Conservation (phyloP, 2,329 filamentous ascomycete species). For the Elsinoe ampelina region DNA sequence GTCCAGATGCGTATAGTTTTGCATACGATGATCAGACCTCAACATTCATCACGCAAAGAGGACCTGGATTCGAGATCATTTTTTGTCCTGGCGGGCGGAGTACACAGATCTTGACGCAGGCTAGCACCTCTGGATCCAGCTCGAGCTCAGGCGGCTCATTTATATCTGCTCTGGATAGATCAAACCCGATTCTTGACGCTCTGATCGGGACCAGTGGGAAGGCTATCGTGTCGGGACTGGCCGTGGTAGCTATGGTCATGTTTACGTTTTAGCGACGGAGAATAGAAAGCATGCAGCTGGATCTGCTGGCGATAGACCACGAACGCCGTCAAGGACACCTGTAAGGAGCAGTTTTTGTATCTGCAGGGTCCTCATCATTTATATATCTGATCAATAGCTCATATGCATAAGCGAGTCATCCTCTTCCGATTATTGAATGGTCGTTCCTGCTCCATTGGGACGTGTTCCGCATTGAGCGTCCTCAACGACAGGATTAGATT, state of each 20-base stretch:
- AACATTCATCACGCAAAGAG: constrained; percentile 50
- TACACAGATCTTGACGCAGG: constrained; percentile 38
- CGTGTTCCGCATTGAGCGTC: too few species aligned
- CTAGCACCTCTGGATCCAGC: constrained; percentile 19
- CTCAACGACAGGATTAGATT: too few species aligned
- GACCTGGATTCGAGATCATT: constrained; percentile 67
- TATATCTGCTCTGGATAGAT: constrained; percentile 11
- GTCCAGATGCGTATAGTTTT: constrained; percentile 77
- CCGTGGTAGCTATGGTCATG: constrained; percentile 7
- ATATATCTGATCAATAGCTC: neutral
- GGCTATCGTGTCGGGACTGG: constrained; percentile 10
- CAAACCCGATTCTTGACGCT: constrained; percentile 19
- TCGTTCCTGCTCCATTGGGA: neutral
- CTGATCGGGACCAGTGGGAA: constrained; percentile 12
- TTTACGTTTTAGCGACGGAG: constrained; percentile 8
- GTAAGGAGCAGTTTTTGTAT: neutral
- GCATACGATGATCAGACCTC: constrained; percentile 50
- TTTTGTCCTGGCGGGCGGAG: constrained; percentile 59
- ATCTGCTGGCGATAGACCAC: neutral
- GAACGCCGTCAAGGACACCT: neutral
- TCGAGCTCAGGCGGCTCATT: constrained; percentile 18
- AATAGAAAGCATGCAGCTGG: neutral
- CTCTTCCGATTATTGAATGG: neutral
- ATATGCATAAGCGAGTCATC: neutral
- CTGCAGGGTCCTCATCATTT: constrained; percentile 1